Base-by-base conservation (phyloP, 495 filamentous ascomycete species). In the Penicillium riverlandense region DNA sequence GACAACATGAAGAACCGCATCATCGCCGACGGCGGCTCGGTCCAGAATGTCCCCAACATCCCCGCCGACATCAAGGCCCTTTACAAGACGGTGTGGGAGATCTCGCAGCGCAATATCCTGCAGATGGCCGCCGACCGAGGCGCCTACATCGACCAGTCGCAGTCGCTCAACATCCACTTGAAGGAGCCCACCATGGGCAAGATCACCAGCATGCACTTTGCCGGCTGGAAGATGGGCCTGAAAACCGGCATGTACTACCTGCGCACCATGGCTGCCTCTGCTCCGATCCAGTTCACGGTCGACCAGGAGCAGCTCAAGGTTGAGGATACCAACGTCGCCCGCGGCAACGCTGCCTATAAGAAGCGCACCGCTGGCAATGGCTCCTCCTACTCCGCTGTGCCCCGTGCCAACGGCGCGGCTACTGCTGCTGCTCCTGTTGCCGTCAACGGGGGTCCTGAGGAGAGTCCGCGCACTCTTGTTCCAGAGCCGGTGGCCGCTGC, bases 241-340 rank as follows among this genome's bases (percentile, higher is more conserved):
- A 98, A 98, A 82, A 98, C 92, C 9, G 92, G 92, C 69, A 97
- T 98, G 94, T 98, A 98, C 81, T 98, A 98, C 66, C 84, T 98
- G 52, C 90, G 92, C 55, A 98, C 92, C 34, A 94, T 94, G 82
- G 92, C 92, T 43, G 92, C 92, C 13, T 88, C 88, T 5, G 88
- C 90, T 34, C 92, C 92, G 42, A 98, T 98, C 55, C 92, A 98
- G 69, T 98, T 98, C 73, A 98, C 92, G 6, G 92, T 98, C 55
- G 92, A 98, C 70, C 92, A 98, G 72, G 89, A 95, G 67, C 82
- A 86, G 37, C 86, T 98, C 49, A 85, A 86, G 70, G 88, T 96
- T 12, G 78, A 77, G 37, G 94, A 98, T 64, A 89, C 85, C 44
- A 86, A 84, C 48, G 76, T 94, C 29, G 83, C 86, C 43, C 80